Evolutionary conservation across 225 moss, liverwort and hornwort genomes (phyloP).

Genomic region (Asterella californica): DNA sequence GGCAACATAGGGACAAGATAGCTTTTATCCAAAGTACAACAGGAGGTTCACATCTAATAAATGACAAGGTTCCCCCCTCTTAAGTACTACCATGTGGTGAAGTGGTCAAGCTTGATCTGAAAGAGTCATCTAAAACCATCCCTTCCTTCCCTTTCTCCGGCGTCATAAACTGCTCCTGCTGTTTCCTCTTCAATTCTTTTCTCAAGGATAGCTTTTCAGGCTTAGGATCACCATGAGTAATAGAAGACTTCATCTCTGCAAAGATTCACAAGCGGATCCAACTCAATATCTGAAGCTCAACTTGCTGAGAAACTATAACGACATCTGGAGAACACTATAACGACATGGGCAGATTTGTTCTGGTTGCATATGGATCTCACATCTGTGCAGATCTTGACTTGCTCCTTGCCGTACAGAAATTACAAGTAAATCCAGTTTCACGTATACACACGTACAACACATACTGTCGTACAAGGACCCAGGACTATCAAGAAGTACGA

Average conservation of each 20-base stretch:
- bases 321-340: background rate
- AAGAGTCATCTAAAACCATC: constrained; percentile 32
- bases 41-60: too few relatives aligned
- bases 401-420: too few relatives aligned
- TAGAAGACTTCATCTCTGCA: constrained; percentile 80
- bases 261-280: background rate
- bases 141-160: constrained; percentile 41
- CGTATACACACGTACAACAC: too few relatives aligned
- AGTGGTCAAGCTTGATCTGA: constrained; percentile 26
- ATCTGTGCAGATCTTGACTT: too few relatives aligned
- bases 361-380: background rate
- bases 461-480: too few relatives aligned
- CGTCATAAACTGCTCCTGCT: constrained; percentile 66
- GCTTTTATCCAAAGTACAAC: background rate
- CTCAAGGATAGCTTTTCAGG: constrained; percentile 87
- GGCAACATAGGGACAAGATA: too few relatives aligned
- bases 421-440: too few relatives aligned
- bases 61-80: too few relatives aligned
- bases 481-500: too few relatives aligned
- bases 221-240: constrained; percentile 65
- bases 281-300: background rate
- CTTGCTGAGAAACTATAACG: background rate
- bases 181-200: constrained; percentile 96
- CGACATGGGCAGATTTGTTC: background rate
- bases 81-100: constrained; percentile 49